phyloP scores from a whole-genome alignment of 73 alveolate species.

The Durusdinium trenchii region DNA sequence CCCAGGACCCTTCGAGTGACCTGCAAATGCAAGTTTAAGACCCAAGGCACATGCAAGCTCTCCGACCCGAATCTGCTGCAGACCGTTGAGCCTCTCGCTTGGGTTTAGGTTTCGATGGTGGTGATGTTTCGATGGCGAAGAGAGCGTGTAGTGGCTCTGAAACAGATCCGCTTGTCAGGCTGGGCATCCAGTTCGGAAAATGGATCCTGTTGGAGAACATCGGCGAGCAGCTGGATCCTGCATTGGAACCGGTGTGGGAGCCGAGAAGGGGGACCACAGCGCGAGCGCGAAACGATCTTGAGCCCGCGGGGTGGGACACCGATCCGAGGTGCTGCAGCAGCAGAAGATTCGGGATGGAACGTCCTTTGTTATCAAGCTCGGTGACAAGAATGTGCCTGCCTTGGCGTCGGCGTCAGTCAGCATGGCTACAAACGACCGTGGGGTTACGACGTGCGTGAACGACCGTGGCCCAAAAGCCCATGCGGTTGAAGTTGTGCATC shows the following conservation, averaged over 20 bases:
- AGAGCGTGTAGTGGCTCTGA: no score
- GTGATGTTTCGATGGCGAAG: no score
- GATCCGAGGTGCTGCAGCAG: slow-evolving; percentile 81
- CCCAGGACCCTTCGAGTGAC: background rate
- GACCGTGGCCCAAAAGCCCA: background rate
- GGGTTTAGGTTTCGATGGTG: background rate
- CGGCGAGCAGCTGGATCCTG: slow-evolving; percentile 99
- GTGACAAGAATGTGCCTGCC: slow-evolving; percentile 96
- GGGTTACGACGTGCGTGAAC: background rate
- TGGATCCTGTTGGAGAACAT: slow-evolving; percentile 99
- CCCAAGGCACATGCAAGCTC: slow-evolving; percentile 97
- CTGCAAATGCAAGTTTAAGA: background rate
- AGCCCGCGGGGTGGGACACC: background rate
- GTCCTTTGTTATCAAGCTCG: slow-evolving; percentile 96
- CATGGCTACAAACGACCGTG: background rate
- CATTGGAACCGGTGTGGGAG: slow-evolving; percentile 99
- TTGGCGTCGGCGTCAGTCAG: background rate
- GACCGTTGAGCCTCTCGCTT: slow-evolving; percentile 96
- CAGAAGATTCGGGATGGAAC: slow-evolving; percentile 94
- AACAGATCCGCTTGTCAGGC: no score
- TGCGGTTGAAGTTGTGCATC: background rate
- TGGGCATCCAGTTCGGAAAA: slow-evolving; percentile 99
- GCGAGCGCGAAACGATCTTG: background rate
- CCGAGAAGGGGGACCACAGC: background rate
- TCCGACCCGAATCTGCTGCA: slow-evolving; percentile 96